Percentiles rank a stretch among this genome's conserved stretches.
Conservation (phyloP, 2,329 filamentous ascomycete genomes). For the Cladosporium sp. region DNA sequence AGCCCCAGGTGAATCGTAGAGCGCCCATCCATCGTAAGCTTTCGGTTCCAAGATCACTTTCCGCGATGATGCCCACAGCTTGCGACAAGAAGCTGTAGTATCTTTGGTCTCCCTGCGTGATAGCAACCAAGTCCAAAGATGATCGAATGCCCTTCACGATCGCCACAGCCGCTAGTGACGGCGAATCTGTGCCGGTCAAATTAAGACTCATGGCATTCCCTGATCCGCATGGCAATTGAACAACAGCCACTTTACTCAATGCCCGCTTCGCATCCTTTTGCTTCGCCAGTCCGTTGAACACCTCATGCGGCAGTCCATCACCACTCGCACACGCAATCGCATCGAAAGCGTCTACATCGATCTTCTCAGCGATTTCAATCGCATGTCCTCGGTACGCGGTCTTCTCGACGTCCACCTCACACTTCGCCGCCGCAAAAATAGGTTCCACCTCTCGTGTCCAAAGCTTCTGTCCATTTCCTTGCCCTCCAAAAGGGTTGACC, state of each 20-base stretch:
- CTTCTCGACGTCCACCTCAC: constrained; percentile 67
- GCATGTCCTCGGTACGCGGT: constrained; percentile 75
- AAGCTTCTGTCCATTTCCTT: constrained; percentile 67
- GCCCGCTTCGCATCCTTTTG: constrained; percentile 71
- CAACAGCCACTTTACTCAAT: constrained; percentile 71
- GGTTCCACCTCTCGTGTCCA: constrained; percentile 75
- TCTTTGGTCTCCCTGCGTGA: constrained; percentile 74
- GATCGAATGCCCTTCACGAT: constrained; percentile 86
- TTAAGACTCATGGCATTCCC: constrained; percentile 94
- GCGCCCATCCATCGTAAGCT: constrained; percentile 89
- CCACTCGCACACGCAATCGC: constrained; percentile 86
- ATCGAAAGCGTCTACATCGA: constrained; percentile 79
- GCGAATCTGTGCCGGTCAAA: constrained; percentile 72
- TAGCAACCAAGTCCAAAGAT: constrained; percentile 77
- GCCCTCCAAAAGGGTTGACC: constrained; percentile 86
- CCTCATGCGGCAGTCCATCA: constrained; percentile 86
- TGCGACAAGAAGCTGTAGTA: constrained; percentile 88
- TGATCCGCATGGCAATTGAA: constrained; percentile 85
- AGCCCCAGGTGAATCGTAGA: constrained; percentile 77
- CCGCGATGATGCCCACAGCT: constrained; percentile 82
- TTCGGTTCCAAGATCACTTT: constrained; percentile 85
- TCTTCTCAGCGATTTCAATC: constrained; percentile 65
- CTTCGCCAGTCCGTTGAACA: constrained; percentile 86
- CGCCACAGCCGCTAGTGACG: constrained; percentile 71
- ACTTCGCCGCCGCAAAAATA: constrained; percentile 75